Evolutionary conservation across 129 eudicot genomes (phyloP).

Genomic region (Mikania micrantha): DNA sequence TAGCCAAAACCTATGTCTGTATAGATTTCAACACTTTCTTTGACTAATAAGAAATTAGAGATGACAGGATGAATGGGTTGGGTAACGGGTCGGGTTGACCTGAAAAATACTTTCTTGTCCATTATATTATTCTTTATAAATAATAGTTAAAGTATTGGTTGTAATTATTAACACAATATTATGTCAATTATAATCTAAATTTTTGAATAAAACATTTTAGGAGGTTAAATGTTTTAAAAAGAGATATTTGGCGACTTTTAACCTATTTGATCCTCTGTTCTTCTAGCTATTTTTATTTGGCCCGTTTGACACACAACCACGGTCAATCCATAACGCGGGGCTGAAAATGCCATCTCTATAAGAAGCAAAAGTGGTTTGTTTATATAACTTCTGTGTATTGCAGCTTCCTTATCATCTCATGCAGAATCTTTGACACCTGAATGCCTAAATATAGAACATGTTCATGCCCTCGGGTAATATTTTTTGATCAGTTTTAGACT

Average conservation of each 20-base stretch:
- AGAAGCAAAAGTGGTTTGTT: not conserved
- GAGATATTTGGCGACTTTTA: not conserved
- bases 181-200: not conserved
- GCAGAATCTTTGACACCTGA: conserved; percentile 65
- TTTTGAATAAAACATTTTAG: not conserved
- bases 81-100: not conserved
- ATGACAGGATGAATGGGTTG: not conserved
- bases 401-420: conserved; percentile 67
- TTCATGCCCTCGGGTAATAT: conserved; percentile 33
- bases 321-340: not conserved
- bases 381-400: conserved; percentile 24
- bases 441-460: conserved; percentile 55
- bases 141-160: not conserved
- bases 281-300: not conserved
- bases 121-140: not conserved
- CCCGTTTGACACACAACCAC: not conserved
- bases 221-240: not conserved
- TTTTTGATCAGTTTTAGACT: not conserved
- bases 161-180: not conserved
- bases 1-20: conserved; percentile 51
- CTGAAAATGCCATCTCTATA: not conserved
- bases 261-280: no score
- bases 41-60: not conserved
- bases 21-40: conserved; percentile 1
- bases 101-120: not conserved